Conservation (phyloP, 805 yeast species). For the Grigorovia humatica region DNA sequence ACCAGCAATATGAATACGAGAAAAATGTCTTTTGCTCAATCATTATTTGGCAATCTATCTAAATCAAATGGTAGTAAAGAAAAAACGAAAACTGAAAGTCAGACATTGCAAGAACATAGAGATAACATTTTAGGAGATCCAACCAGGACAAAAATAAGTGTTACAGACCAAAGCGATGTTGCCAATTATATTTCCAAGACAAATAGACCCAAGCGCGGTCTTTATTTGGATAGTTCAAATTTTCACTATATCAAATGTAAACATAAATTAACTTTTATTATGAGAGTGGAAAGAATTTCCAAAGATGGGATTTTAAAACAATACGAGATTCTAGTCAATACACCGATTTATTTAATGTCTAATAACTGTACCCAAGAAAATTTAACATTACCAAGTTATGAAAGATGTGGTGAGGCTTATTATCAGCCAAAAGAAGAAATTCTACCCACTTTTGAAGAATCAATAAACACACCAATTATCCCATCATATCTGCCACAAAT, state of each 20-base stretch:
- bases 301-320: slow-evolving; percentile 44
- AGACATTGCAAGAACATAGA: neutral
- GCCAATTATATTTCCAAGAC: slow-evolving; percentile 16
- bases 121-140: neutral
- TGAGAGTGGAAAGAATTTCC: slow-evolving; percentile 57
- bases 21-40: slow-evolving; percentile 1
- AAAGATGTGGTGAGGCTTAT: slow-evolving; percentile 5
- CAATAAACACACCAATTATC: slow-evolving; percentile 40
- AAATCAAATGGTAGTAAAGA: neutral
- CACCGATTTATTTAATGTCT: slow-evolving; percentile 53
- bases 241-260: slow-evolving; percentile 51
- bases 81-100: neutral
- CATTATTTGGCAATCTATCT: neutral
- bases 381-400: slow-evolving; percentile 32
- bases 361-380: slow-evolving; percentile 31
- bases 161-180: neutral
- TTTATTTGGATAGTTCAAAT: slow-evolving; percentile 53
- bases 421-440: slow-evolving; percentile 1
- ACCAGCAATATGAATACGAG: neutral
- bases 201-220: slow-evolving; percentile 25
- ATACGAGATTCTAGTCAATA: slow-evolving; percentile 71
- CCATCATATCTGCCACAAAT: slow-evolving; percentile 15
- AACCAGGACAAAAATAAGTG: neutral
- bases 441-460: slow-evolving; percentile 60
- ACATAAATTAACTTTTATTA: slow-evolving; percentile 61